Percentiles rank a stretch among this genome's conserved stretches.
These are phyloP conservation scores for Triticum aestivum DNA, from an alignment of 176 grass and related monocot genomes.

Conservation along the genomic window DNA sequence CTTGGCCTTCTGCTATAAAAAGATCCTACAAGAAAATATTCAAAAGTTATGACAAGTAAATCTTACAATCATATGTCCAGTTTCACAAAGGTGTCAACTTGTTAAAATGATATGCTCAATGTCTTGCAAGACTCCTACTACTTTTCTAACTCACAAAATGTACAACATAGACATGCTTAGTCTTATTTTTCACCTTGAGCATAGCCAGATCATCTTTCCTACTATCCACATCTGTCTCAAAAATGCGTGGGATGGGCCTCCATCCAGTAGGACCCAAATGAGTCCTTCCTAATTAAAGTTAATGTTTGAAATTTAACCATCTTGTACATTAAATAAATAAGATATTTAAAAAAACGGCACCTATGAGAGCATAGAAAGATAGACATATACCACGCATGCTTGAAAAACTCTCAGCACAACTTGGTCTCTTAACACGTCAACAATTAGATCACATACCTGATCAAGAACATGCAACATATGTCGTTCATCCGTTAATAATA, in stretches of 20 bases:
- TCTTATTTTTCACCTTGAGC: slow-evolving; percentile 63
- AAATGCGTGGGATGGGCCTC: slow-evolving; percentile 79
- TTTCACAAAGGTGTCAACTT: slow-evolving; percentile 16
- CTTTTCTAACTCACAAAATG: background rate
- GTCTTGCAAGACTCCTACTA: background rate
- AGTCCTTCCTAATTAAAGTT: slow-evolving; percentile 57
- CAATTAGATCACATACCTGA: slow-evolving; percentile 77
- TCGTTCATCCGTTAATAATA: slow-evolving; percentile 19
- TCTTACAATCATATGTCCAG: background rate
- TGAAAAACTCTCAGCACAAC: slow-evolving; percentile 79
- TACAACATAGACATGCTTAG: slow-evolving; percentile 17
- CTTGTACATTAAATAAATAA: slow-evolving; percentile 18
- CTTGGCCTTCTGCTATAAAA: slow-evolving; percentile 91
- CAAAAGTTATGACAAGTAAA: slow-evolving; percentile 26
- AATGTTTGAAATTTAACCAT: slow-evolving; percentile 1
- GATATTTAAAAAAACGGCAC: background rate
- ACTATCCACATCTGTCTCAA: slow-evolving; percentile 61
- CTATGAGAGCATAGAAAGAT: background rate
- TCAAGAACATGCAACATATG: slow-evolving; percentile 70
- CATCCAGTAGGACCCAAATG: slow-evolving; percentile 84
- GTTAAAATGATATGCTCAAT: slow-evolving; percentile 10
- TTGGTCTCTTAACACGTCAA: slow-evolving; percentile 76
- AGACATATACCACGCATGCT: slow-evolving; percentile 74
- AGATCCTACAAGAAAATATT: slow-evolving; percentile 65
- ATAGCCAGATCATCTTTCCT: slow-evolving; percentile 75